These are phyloP conservation scores for Saccharum hybrid DNA, from an alignment of 202 grass and related monocot species.

Conservation along the genomic window DNA sequence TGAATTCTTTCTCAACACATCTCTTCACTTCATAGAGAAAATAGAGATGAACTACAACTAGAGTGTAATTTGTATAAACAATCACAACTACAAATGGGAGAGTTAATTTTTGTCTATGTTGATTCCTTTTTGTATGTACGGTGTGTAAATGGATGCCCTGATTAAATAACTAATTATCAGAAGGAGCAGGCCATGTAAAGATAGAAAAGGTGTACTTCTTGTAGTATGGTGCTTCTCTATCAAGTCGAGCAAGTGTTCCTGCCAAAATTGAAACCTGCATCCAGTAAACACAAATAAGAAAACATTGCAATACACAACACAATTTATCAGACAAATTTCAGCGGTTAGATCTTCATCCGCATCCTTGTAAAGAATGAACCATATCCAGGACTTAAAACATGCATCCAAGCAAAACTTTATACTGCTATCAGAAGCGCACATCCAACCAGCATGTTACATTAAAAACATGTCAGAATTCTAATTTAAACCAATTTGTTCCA, in stretches of 20 bases:
- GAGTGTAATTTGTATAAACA: not conserved
- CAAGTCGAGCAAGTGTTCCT: constrained; percentile 96
- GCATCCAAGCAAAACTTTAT: constrained; percentile 5
- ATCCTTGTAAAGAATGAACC: constrained; percentile 16
- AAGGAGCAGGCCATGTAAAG: constrained; percentile 3
- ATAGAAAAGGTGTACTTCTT: constrained; percentile 73
- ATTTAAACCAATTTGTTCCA: constrained; percentile 27
- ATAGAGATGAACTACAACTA: constrained; percentile 5
- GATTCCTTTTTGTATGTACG: not conserved
- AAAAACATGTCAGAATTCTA: constrained; percentile 2
- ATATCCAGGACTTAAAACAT: constrained; percentile 1
- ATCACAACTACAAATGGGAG: not conserved
- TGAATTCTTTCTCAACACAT: not conserved
- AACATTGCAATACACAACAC: not conserved
- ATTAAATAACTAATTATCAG: constrained; percentile 35
- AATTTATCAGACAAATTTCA: constrained; percentile 11
- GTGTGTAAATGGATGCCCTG: not conserved
- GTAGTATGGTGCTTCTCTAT: constrained; percentile 99
- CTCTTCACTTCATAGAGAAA: constrained; percentile 9
- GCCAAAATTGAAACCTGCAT: constrained; percentile 99
- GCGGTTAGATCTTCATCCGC: constrained; percentile 7
- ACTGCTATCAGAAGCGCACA: constrained; percentile 11
- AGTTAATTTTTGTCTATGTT: not conserved
- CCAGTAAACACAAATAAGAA: constrained; percentile 37
- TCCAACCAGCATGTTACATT: not conserved